A percentile compares a stretch with the other conserved stretches of the same genome.
phyloP scores from a whole-genome alignment of 2,329 filamentous ascomycete species.

The Nannizzia gypsea region DNA sequence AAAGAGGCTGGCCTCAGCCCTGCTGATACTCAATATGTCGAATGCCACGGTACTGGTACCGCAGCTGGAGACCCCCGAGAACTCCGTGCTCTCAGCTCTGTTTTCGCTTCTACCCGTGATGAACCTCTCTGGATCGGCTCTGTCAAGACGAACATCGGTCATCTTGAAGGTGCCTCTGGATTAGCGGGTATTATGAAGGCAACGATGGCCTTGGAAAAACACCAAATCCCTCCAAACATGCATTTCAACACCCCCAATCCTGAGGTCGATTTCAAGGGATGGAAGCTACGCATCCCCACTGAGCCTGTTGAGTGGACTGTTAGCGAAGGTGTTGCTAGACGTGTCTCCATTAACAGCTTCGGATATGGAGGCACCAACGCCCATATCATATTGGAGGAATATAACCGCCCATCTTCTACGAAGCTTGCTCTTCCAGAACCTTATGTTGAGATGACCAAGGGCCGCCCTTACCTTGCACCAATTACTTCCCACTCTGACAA shows the following conservation, averaged over 20 bases:
- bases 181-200: slow-evolving; percentile 20
- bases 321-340: slow-evolving; percentile 2
- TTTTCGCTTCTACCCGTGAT: slow-evolving; percentile 9
- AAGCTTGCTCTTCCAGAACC: neutral
- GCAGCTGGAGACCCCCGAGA: slow-evolving; percentile 20
- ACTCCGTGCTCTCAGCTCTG: slow-evolving; percentile 11
- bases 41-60: slow-evolving; percentile 33
- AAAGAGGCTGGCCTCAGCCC: slow-evolving; percentile 22
- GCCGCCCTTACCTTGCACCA: slow-evolving; percentile 10
- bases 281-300: slow-evolving; percentile 18
- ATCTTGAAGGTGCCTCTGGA: slow-evolving; percentile 19
- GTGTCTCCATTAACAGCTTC: slow-evolving; percentile 18
- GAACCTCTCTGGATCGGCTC: slow-evolving; percentile 17
- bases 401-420: neutral
- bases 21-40: slow-evolving; percentile 23
- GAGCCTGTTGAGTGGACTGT: slow-evolving; percentile 5
- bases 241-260: slow-evolving; percentile 15
- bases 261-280: slow-evolving; percentile 10
- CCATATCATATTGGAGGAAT: slow-evolving; percentile 13
- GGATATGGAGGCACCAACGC: slow-evolving; percentile 14
- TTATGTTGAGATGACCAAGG: neutral
- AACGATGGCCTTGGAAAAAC: slow-evolving; percentile 18
- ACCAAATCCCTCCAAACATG: slow-evolving; percentile 21
- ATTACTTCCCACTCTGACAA: slow-evolving; percentile 14
- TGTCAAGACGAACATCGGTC: slow-evolving; percentile 22